Conservation (phyloP, 2,329 filamentous ascomycete species). For the Macroventuria anomochaeta region DNA sequence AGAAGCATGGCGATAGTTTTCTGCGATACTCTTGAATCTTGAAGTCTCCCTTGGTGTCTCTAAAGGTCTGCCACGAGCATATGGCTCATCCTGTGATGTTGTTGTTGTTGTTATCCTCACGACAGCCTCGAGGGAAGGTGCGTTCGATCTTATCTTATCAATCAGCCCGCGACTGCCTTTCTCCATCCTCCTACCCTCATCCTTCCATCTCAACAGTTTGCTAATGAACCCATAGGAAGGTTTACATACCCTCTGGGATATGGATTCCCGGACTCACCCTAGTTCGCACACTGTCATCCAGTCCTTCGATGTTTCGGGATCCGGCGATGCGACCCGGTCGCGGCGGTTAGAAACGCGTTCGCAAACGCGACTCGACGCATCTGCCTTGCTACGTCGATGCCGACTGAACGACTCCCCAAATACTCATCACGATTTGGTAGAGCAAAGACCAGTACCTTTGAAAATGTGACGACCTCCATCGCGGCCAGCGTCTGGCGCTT, state of each 20-base stretch:
- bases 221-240: too few relatives aligned
- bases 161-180: too few relatives aligned
- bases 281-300: background rate
- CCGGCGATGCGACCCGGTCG: background rate
- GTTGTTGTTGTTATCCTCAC: background rate
- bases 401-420: background rate
- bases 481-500: conserved; percentile 22
- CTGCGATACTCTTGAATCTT: too few relatives aligned
- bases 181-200: background rate
- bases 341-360: conserved; percentile 2
- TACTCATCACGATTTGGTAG: background rate
- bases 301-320: background rate
- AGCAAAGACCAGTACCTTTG: background rate
- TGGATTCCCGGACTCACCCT: too few relatives aligned
- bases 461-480: conserved; percentile 16
- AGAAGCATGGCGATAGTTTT: too few relatives aligned
- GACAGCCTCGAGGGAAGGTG: background rate
- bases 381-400: background rate
- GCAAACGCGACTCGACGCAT: conserved; percentile 1
- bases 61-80: too few relatives aligned
- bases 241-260: too few relatives aligned
- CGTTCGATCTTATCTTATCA: background rate
- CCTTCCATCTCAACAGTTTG: background rate
- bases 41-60: too few relatives aligned
- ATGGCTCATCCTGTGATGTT: too few relatives aligned